phyloP scores from a whole-genome alignment of 2,329 filamentous ascomycete species.

The Thelonectria rubi region DNA sequence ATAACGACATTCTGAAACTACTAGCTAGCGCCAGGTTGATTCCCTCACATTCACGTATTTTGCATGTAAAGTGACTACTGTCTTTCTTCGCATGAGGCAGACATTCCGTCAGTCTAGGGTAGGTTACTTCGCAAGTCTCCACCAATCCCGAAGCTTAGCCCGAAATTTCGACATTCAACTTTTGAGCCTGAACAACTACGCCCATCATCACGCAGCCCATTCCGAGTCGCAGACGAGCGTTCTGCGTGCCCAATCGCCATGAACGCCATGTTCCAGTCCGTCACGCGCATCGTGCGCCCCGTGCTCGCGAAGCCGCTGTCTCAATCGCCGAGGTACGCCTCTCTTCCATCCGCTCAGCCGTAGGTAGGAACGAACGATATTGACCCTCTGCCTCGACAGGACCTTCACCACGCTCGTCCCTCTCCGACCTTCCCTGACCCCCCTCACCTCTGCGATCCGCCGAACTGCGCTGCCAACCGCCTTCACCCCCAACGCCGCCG shows the following conservation, averaged over 20 bases:
- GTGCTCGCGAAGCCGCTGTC: conserved; percentile 37
- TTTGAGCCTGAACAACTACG: conserved; percentile 32
- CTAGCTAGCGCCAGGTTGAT: too few relatives aligned
- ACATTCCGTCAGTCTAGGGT: conserved; percentile 29
- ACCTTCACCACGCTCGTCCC: conserved; percentile 60
- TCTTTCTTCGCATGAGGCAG: neutral
- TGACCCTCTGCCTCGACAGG: conserved; percentile 40
- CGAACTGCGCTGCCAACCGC: conserved; percentile 41
- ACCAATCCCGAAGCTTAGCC: conserved; percentile 35
- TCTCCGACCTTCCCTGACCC: conserved; percentile 58
- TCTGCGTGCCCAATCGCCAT: conserved; percentile 28
- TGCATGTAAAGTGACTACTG: too few relatives aligned
- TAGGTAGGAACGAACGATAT: conserved; percentile 17
- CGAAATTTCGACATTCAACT: conserved; percentile 41
- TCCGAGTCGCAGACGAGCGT: conserved; percentile 26
- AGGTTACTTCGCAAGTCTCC: conserved; percentile 5
- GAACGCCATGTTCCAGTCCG: conserved; percentile 42
- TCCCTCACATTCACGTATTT: too few relatives aligned
- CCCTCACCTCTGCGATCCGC: conserved; percentile 46
- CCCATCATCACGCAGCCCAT: conserved; percentile 24
- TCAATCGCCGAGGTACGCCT: conserved; percentile 39
- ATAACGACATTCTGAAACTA: too few relatives aligned
- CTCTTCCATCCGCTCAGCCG: neutral
- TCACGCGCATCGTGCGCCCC: conserved; percentile 46
- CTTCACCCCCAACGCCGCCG: conserved; percentile 43